These are phyloP conservation scores for Nicotiana otophora DNA, from an alignment of 257 asterid species.

Conservation along the genomic window DNA sequence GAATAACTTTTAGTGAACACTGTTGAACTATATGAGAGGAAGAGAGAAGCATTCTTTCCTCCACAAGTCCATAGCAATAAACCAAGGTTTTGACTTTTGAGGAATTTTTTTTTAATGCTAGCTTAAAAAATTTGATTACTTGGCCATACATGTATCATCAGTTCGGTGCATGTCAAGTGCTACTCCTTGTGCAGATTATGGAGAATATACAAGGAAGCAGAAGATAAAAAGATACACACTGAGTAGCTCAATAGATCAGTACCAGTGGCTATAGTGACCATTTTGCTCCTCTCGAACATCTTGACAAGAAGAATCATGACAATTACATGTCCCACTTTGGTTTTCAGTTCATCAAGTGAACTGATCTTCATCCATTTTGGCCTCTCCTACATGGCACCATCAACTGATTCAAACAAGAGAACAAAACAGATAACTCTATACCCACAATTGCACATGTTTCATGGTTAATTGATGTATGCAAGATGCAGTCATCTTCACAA, in stretches of 20 bases:
- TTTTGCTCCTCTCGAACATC: constrained; percentile 97
- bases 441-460: background rate
- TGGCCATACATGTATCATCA: background rate
- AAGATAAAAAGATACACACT: constrained; percentile 75
- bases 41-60: background rate
- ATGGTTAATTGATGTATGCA: background rate
- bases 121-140: constrained; percentile 2
- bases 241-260: constrained; percentile 80
- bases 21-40: background rate
- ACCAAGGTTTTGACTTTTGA: background rate
- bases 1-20: background rate
- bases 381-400: constrained; percentile 56
- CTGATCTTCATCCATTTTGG: constrained; percentile 98
- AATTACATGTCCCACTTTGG: constrained; percentile 93
- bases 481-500: background rate
- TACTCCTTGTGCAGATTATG: constrained; percentile 77
- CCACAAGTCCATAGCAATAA: background rate
- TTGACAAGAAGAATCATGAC: constrained; percentile 96
- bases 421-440: background rate
- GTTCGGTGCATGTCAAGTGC: background rate
- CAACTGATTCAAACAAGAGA: background rate
- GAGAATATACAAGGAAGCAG: constrained; percentile 91
- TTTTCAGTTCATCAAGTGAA: constrained; percentile 82
- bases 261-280: constrained; percentile 86
- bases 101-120: background rate